phyloP scores from a whole-genome alignment of 1,284 basidiomycete genomes.

The Gymnopus androsaceus region DNA sequence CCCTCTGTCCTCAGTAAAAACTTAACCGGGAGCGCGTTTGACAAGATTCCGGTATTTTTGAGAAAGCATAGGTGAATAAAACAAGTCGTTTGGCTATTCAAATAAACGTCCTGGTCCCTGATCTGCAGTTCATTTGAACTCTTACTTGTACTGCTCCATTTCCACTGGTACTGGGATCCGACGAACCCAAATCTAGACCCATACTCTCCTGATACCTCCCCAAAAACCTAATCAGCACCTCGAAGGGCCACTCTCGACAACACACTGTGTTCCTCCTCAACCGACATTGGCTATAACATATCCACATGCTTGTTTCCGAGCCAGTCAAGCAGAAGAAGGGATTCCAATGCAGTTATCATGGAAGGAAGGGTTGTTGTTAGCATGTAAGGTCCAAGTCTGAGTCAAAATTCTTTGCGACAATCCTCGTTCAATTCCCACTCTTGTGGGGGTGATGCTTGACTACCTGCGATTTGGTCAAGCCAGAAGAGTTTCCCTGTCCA shows the following conservation, averaged over 20 bases:
- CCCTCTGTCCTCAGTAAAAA: constrained; percentile 62
- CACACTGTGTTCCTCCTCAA: constrained; percentile 47
- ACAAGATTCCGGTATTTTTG: constrained; percentile 42
- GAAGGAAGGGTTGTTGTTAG: constrained; percentile 55
- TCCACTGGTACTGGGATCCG: background rate
- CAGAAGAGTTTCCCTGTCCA: constrained; percentile 61
- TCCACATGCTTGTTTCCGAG: constrained; percentile 64
- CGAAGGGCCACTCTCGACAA: constrained; percentile 45
- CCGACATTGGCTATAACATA: constrained; percentile 69
- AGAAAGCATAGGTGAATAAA: constrained; percentile 38
- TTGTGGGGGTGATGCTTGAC: constrained; percentile 56
- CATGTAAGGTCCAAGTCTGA: constrained; percentile 38
- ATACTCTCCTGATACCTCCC: constrained; percentile 57
- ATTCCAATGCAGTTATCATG: constrained; percentile 63
- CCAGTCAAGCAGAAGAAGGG: constrained; percentile 63
- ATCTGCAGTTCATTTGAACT: constrained; percentile 55
- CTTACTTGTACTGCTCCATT: background rate
- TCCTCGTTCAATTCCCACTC: constrained; percentile 59
- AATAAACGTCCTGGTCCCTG: constrained; percentile 60
- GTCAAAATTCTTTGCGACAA: constrained; percentile 51
- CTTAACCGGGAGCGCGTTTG: constrained; percentile 52
- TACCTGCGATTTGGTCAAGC: constrained; percentile 54
- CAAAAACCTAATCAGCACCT: constrained; percentile 49
- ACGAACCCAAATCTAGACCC: background rate
- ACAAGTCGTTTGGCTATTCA: constrained; percentile 54